Evolutionary conservation across 495 filamentous ascomycete species (phyloP).

Genomic region (Neurospora intermedia): DNA sequence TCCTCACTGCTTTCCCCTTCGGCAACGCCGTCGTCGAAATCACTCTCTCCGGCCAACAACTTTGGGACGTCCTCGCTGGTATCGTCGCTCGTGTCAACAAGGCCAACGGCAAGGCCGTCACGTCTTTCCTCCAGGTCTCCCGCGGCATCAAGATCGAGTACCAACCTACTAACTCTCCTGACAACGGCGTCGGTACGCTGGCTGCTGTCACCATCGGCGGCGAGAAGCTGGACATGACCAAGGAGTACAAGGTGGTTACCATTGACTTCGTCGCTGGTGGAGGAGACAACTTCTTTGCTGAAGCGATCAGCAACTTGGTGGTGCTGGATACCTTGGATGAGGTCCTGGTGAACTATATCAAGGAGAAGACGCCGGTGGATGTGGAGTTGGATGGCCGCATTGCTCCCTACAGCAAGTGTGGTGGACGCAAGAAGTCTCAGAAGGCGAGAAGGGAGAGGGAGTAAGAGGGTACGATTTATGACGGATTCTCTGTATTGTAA

Average conservation of each 20-base stretch:
- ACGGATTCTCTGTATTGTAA: not conserved
- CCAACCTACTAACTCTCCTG: constrained; percentile 24
- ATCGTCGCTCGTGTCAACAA: constrained; percentile 34
- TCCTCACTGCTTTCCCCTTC: constrained; percentile 48
- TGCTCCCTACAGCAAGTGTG: constrained; percentile 6
- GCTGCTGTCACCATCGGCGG: constrained; percentile 32
- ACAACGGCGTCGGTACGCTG: constrained; percentile 15
- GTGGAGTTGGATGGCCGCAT: constrained; percentile 41
- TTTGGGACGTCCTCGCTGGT: constrained; percentile 43
- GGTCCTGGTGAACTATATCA: constrained; percentile 38
- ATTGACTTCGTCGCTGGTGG: constrained; percentile 45
- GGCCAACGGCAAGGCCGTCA: constrained; percentile 34
- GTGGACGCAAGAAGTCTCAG: not conserved
- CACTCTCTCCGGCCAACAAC: constrained; percentile 28
- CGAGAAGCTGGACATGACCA: constrained; percentile 21
- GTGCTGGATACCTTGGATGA: constrained; percentile 41
- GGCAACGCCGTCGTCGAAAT: constrained; percentile 44
- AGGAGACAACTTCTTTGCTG: constrained; percentile 43
- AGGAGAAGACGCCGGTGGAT: constrained; percentile 32
- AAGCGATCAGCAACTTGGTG: constrained; percentile 22
- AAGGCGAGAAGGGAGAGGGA: not conserved
- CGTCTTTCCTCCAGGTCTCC: constrained; percentile 43
- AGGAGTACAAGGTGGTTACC: constrained; percentile 40
- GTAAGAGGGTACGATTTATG: not conserved
- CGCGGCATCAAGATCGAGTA: constrained; percentile 36